Evolutionary conservation across 2,329 filamentous ascomycete genomes (phyloP), one percentile per base, ranked within the genome.

Genomic region (Xylaria arbuscula): DNA sequence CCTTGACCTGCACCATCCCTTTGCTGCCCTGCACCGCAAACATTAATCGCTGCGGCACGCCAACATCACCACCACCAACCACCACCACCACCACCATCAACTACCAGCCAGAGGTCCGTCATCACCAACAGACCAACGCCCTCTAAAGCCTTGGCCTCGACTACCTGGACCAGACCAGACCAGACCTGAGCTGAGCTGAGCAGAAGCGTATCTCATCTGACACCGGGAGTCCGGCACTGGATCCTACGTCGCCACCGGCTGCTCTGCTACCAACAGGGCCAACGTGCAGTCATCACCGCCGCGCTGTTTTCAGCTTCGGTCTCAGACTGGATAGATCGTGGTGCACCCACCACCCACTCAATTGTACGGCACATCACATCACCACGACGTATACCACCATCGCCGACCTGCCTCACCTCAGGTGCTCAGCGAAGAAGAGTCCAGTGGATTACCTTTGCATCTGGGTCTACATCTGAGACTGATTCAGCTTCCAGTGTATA

Each of bases 391-490:
- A 47, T 56, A 68, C 66, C 54, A 67, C 67, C 59, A 66, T 70
- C 69, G 62, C 66, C 70, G 59, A 48, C 72, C 59, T 63, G 58
- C 69, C 61, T 67, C 60, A 32, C 57, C 56, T 51, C 34, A 42
- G 55, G 63, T 64, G 56, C 63, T 47, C n/a, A 68, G 61, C 67
- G 62, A 47, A 42, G 66, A 62, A 58, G 69, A 69, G 70, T 67
- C 71, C 59, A 68, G 73, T 74, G 73, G 73, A 76, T 75, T 71
- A 71, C 56, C 70, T 63, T 71, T 69, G 64, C 70, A 69, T 50
- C 72, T 68, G 67, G 72, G 68, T 72, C 65, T 64, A 65, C 59
- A 61, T 72, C 64, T 70, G 72, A 70, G 71, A 72, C 72, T 70
- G 69, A 68, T 69, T 66, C 68, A 63, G 57, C 70, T 62, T 58